Percentiles rank a stretch among this genome's conserved stretches.
Evolutionary conservation across 805 yeast species (phyloP).

Genomic region (Brettanomyces naardenensis): DNA sequence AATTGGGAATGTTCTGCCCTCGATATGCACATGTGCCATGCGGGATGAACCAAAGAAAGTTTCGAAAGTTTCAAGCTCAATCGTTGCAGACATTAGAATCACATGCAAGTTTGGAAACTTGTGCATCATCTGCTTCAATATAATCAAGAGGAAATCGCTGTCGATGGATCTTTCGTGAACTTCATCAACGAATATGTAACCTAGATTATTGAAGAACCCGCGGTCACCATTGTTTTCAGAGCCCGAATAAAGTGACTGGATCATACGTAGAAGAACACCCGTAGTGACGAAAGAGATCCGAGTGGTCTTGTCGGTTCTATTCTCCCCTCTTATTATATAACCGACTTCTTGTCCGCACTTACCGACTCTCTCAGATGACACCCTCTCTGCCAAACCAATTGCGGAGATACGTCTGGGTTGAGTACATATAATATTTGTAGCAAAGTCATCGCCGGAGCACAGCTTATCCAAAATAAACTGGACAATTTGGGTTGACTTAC

Average conservation of each 20-base stretch:
- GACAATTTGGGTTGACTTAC: slow-evolving; percentile 91
- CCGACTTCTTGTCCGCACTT: slow-evolving; percentile 74
- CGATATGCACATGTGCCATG: slow-evolving; percentile 66
- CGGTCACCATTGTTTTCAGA: slow-evolving; percentile 17
- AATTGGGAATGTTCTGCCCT: slow-evolving; percentile 92
- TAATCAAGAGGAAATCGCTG: slow-evolving; percentile 74
- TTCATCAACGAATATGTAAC: slow-evolving; percentile 81
- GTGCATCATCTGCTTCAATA: slow-evolving; percentile 54
- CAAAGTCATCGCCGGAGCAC: slow-evolving; percentile 38
- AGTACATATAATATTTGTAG: slow-evolving; percentile 68
- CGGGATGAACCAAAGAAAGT: slow-evolving; percentile 45
- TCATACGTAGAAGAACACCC: slow-evolving; percentile 82
- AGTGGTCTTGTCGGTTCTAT: slow-evolving; percentile 52
- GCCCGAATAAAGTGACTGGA: slow-evolving; percentile 44
- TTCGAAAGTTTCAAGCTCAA: slow-evolving; percentile 59
- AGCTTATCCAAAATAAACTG: slow-evolving; percentile 78
- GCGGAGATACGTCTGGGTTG: slow-evolving; percentile 97
- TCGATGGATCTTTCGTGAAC: slow-evolving; percentile 96
- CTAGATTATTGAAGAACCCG: slow-evolving; percentile 43
- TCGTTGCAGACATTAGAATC: slow-evolving; percentile 91
- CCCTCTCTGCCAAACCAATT: slow-evolving; percentile 88
- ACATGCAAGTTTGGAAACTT: slow-evolving; percentile 52
- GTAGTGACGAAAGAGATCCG: slow-evolving; percentile 85
- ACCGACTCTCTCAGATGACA: slow-evolving; percentile 71
- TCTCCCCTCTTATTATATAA: slow-evolving; percentile 85